Conservation (phyloP, 176 grass and related monocot genomes). For the Aegilops bicornis region DNA sequence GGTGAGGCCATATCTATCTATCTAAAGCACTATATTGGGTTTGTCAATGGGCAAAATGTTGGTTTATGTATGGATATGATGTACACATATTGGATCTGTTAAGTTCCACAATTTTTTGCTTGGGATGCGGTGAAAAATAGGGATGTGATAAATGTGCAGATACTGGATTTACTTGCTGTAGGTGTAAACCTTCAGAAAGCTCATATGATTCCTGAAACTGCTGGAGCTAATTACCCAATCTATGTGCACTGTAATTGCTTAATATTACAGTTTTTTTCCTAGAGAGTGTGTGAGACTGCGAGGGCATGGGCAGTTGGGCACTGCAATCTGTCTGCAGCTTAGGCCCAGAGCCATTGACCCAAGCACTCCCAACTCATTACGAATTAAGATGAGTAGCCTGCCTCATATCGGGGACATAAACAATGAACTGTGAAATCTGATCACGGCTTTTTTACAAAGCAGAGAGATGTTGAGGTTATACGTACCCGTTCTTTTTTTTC, state of each 20-base stretch:
- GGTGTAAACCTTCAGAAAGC: neutral
- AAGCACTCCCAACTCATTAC: neutral
- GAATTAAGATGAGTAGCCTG: neutral
- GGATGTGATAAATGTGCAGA: neutral
- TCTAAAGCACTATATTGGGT: neutral
- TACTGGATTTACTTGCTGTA: neutral
- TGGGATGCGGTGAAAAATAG: neutral
- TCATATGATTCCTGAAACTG: neutral
- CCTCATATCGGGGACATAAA: neutral
- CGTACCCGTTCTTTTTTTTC: neutral
- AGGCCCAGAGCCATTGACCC: neutral
- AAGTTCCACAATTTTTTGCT: neutral
- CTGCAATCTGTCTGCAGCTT: neutral
- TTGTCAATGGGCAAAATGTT: too few species aligned
- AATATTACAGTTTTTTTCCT: neutral
- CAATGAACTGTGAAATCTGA: neutral
- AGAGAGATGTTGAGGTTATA: neutral
- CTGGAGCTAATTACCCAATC: neutral
- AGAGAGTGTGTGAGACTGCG: too few species aligned
- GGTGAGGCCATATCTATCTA: neutral
- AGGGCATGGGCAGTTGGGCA: neutral
- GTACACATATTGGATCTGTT: neutral
- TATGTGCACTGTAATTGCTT: neutral
- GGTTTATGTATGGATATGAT: neutral
- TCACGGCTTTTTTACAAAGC: neutral